Base-by-base conservation (phyloP, 2,329 filamentous ascomycete genomes). In the Nannizziopsis arthrosporioides region DNA sequence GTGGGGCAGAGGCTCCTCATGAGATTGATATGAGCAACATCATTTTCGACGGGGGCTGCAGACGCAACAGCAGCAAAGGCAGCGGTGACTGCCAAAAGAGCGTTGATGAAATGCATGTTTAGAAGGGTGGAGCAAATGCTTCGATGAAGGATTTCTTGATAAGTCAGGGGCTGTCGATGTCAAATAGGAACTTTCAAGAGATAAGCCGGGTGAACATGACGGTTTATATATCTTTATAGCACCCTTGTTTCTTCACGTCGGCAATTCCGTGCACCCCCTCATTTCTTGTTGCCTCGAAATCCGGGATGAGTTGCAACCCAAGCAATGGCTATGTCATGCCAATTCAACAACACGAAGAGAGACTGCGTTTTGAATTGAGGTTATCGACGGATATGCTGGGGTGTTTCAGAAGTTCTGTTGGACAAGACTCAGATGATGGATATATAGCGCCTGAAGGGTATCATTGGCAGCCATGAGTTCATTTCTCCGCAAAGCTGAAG, bases 1-100 rank as follows among this genome's bases (percentile, higher is more conserved):
- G 22, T 8, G 18, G 47, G 47, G 47, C 47, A 49, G n/a, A 49
- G 2, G 12, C 41, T 32, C 35, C 44, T 49, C 19, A 41, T 34
- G 5, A 49, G 22, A 3, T 10, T n/a, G 11, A n/a, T 14, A 34
- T 44, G 18, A 11, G 18, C 19, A 18, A 12, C 11, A 2, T 44
- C 41, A 18, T 4, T 10, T 9, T 19, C 10, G 9, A 34, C 19
- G 32, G 47, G 47, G 12, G 41, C 47, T 49, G 47, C 47, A 18
- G 47, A 44, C 8, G 41, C 10, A 35, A 44, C 9, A 5, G 38
- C 45, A 17, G 34, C 47, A 32, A 49, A 32, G 32, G 40, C 32
- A 18, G 47, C 36, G 31, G 34, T 18, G 18, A 40, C 15, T n/a
- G 18, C 34, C 30, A 49, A 34, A 35, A 42, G 12, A 15, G 47